phyloP scores from a whole-genome alignment of 1,284 basidiomycete genomes.

The Coriolopsis trogii region DNA sequence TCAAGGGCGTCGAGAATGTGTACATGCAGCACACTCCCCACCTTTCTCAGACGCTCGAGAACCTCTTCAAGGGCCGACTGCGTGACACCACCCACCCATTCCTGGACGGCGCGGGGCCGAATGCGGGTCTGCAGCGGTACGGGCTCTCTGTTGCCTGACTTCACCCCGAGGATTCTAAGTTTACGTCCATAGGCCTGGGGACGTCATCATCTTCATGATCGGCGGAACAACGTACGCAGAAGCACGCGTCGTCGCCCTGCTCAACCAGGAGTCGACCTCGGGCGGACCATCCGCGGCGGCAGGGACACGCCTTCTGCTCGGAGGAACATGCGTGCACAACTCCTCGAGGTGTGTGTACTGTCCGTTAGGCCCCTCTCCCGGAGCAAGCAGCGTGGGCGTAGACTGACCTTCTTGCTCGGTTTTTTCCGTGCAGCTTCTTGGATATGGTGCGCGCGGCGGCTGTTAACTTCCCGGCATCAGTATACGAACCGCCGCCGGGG shows the following conservation, averaged over 20 bases:
- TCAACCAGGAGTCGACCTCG: slow-evolving; percentile 76
- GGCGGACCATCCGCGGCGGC: slow-evolving; percentile 49
- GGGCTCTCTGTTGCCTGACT: neutral
- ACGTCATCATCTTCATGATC: slow-evolving; percentile 93
- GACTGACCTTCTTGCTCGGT: slow-evolving; percentile 13
- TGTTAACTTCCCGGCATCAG: slow-evolving; percentile 59
- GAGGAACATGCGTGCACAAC: slow-evolving; percentile 93
- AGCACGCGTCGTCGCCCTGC: slow-evolving; percentile 77
- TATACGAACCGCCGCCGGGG: slow-evolving; percentile 73
- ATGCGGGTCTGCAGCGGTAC: slow-evolving; percentile 70
- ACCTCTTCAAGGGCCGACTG: slow-evolving; percentile 85
- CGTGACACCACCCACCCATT: slow-evolving; percentile 93
- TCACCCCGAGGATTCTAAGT: slow-evolving; percentile 1
- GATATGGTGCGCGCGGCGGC: slow-evolving; percentile 75
- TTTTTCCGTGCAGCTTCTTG: slow-evolving; percentile 54
- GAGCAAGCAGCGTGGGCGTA: slow-evolving; percentile 9
- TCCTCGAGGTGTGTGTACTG: slow-evolving; percentile 70
- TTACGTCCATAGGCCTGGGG: slow-evolving; percentile 72
- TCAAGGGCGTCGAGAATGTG: slow-evolving; percentile 99
- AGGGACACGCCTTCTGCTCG: slow-evolving; percentile 79
- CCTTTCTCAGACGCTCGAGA: slow-evolving; percentile 90
- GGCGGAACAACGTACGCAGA: slow-evolving; percentile 96
- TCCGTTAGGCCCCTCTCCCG: no score
- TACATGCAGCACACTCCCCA: slow-evolving; percentile 98
- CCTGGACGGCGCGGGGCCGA: slow-evolving; percentile 70